A percentile compares a stretch with the other conserved stretches of the same genome.
These are phyloP conservation scores for Chalciporus sphaerocephalus DNA, from an alignment of 768 basidiomycete species.

Conservation along the genomic window DNA sequence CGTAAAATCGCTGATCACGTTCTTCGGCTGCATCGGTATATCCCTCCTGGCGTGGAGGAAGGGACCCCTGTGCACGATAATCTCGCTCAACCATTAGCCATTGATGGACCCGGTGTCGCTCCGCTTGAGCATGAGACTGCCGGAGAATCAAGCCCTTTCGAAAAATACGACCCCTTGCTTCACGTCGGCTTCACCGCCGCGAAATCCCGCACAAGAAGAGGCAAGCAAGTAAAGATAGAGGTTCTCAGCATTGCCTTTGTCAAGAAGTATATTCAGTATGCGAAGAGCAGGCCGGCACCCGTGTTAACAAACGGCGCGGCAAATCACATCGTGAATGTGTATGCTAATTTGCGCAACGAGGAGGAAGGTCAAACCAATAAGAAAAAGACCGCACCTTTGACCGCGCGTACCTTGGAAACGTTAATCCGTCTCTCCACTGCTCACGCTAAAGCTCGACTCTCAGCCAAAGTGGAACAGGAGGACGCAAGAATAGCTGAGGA, in stretches of 20 bases:
- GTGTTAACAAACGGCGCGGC: slow-evolving; percentile 89
- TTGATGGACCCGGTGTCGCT: slow-evolving; percentile 65
- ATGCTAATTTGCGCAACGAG: slow-evolving; percentile 88
- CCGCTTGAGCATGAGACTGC: slow-evolving; percentile 36
- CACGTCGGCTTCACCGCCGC: slow-evolving; percentile 71
- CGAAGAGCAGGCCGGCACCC: slow-evolving; percentile 84
- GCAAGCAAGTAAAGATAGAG: slow-evolving; percentile 65
- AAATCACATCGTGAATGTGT: slow-evolving; percentile 89
- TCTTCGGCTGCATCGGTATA: slow-evolving; percentile 92
- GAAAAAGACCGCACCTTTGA: slow-evolving; percentile 95
- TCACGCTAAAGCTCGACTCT: slow-evolving; percentile 93
- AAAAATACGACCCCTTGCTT: slow-evolving; percentile 94
- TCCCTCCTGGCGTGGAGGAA: slow-evolving; percentile 94
- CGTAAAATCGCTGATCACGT: slow-evolving; percentile 96
- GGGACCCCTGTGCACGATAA: slow-evolving; percentile 88
- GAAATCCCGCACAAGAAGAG: slow-evolving; percentile 50
- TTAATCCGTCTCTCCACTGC: slow-evolving; percentile 97
- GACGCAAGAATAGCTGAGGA: slow-evolving; percentile 91
- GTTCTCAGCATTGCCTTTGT: slow-evolving; percentile 90
- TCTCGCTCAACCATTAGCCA: slow-evolving; percentile 79
- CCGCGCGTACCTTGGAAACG: slow-evolving; percentile 97
- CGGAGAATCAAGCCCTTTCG: slow-evolving; percentile 66
- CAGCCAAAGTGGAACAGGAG: slow-evolving; percentile 71
- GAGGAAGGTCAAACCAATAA: slow-evolving; percentile 77
- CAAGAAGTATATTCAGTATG: slow-evolving; percentile 98